Conservation (phyloP, 495 filamentous ascomycete species). For the Hypomontagnella submonticulosa region DNA sequence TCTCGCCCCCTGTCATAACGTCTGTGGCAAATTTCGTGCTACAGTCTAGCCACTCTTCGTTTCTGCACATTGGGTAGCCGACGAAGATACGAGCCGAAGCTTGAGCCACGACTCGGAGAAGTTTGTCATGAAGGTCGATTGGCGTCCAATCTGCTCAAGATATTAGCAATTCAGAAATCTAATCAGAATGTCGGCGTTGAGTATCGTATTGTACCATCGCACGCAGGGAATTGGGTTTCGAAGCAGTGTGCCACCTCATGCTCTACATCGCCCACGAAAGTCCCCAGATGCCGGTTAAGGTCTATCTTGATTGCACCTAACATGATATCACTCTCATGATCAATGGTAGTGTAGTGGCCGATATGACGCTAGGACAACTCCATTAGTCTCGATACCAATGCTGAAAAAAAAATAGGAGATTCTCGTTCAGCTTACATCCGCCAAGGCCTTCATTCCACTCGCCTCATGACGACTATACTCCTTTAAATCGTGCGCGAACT, state of each 20-base stretch:
- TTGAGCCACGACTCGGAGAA: conserved; percentile 61
- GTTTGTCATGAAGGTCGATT: conserved; percentile 46
- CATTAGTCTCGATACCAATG: conserved; percentile 43
- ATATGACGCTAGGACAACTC: conserved; percentile 50
- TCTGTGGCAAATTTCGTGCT: conserved; percentile 64
- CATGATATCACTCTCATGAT: conserved; percentile 50
- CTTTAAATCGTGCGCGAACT: conserved; percentile 59
- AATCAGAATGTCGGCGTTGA: neutral
- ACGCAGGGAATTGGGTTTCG: conserved; percentile 52
- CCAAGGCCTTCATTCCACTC: conserved; percentile 51
- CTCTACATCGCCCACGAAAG: conserved; percentile 53
- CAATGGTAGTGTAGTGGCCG: conserved; percentile 53
- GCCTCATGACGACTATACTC: conserved; percentile 53
- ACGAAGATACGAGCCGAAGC: conserved; percentile 65
- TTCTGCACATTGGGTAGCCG: conserved; percentile 60
- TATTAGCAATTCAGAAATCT: conserved; percentile 28
- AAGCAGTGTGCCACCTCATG: conserved; percentile 53
- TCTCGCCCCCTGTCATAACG: conserved; percentile 47
- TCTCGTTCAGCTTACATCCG: conserved; percentile 21
- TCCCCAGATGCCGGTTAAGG: conserved; percentile 58
- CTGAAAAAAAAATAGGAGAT: conserved; percentile 23
- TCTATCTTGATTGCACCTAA: conserved; percentile 55
- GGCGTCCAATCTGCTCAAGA: conserved; percentile 49
- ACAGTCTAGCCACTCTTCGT: conserved; percentile 65
- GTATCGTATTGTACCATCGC: conserved; percentile 48